A percentile compares a stretch with the other conserved stretches of the same genome.
Evolutionary conservation across 2,329 filamentous ascomycete species (phyloP).

Genomic region (Aureobasidium sp.): DNA sequence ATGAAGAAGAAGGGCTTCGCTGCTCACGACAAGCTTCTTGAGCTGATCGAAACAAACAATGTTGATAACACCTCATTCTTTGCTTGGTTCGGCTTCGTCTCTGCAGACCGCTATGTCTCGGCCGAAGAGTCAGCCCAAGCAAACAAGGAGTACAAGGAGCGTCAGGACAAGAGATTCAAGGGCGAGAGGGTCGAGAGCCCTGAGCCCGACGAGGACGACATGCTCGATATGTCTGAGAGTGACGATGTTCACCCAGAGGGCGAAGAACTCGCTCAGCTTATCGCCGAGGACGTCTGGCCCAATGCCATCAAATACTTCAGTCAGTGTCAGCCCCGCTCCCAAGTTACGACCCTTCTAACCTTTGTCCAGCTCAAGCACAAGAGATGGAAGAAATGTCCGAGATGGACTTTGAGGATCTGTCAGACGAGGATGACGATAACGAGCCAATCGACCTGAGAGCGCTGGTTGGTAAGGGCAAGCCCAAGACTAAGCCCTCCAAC

Average conservation of each 20-base stretch:
- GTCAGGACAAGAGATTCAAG: conserved; percentile 37
- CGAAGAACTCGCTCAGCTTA: conserved; percentile 68
- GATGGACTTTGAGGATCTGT: conserved; percentile 44
- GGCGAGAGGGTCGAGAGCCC: conserved; percentile 33
- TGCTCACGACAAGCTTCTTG: conserved; percentile 46
- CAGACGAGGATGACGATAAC: conserved; percentile 47
- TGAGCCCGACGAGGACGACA: conserved; percentile 48
- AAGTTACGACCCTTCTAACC: not conserved
- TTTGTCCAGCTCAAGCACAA: conserved; percentile 42
- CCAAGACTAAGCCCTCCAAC: conserved; percentile 22
- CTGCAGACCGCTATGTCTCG: conserved; percentile 55
- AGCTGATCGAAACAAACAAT: conserved; percentile 41
- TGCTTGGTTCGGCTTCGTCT: conserved; percentile 71
- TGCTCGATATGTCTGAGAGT: conserved; percentile 54
- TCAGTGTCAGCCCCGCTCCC: conserved; percentile 40
- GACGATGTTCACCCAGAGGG: conserved; percentile 83
- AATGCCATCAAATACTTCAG: conserved; percentile 85
- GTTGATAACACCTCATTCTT: conserved; percentile 63
- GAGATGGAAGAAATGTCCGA: conserved; percentile 49
- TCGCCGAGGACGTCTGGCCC: conserved; percentile 84
- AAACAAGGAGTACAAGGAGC: conserved; percentile 51
- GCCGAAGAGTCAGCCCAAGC: conserved; percentile 62
- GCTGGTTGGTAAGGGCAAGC: conserved; percentile 38
- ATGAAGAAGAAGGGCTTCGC: conserved; percentile 38
- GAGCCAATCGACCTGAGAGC: conserved; percentile 39